Evolutionary conservation across 2,329 filamentous ascomycete genomes (phyloP).

Genomic region (Phialophora macrospora): DNA sequence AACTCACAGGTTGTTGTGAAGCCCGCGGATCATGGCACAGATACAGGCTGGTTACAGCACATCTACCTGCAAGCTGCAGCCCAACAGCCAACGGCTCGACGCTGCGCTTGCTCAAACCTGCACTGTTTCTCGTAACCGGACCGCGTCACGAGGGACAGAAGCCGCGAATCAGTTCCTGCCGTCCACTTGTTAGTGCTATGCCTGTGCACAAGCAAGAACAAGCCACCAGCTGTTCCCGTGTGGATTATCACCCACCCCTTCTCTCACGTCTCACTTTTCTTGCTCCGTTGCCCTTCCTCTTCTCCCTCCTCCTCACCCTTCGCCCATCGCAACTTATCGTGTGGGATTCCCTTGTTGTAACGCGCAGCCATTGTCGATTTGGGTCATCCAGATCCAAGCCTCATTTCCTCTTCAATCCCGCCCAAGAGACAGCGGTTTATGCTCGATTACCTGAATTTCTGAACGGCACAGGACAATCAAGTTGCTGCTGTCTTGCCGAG

Average conservation of each 20-base stretch:
- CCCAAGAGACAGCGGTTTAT: neutral
- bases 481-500: conserved; percentile 17
- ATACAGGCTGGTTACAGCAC: neutral
- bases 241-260: conserved; percentile 1
- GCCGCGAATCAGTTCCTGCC: conserved; percentile 18
- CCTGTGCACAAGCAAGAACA: conserved; percentile 12
- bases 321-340: neutral
- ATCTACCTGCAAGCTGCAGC: conserved; percentile 15
- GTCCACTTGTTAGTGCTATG: conserved; percentile 7
- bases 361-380: neutral
- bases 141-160: conserved; percentile 19
- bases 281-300: conserved; percentile 10
- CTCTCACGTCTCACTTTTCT: conserved; percentile 10
- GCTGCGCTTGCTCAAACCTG: conserved; percentile 19
- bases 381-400: neutral
- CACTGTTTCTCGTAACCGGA: conserved; percentile 18
- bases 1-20: neutral
- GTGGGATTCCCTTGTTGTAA: neutral
- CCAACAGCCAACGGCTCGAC: neutral
- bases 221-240: conserved; percentile 12
- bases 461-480: neutral
- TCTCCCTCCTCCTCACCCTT: conserved; percentile 3
- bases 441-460: neutral
- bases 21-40: conserved; percentile 2
- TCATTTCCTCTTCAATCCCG: neutral